A percentile compares a stretch with the other conserved stretches of the same genome.
These are phyloP conservation scores for Thalassiosira exigua DNA, from an alignment of 352 stramenopile species.

Conservation along the genomic window DNA sequence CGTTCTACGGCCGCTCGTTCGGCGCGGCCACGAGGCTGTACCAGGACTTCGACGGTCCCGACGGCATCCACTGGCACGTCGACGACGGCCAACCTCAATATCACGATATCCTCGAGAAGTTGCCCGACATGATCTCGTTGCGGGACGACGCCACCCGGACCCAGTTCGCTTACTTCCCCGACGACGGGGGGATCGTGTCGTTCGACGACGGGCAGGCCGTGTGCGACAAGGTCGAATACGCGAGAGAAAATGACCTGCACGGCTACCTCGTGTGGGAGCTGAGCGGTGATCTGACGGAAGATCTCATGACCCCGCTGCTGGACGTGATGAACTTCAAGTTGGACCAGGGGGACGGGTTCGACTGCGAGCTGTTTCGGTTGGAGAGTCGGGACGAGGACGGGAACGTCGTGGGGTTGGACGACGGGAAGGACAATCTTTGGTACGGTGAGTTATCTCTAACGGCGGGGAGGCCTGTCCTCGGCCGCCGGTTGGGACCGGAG, in stretches of 20 bases:
- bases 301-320: conserved; percentile 26
- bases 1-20: conserved; percentile 59
- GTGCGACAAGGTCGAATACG: conserved; percentile 65
- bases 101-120: conserved; percentile 50
- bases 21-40: conserved; percentile 34
- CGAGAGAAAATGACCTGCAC: conserved; percentile 18
- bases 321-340: conserved; percentile 31
- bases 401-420: conserved; percentile 17
- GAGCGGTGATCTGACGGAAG: conserved; percentile 23
- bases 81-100: conserved; percentile 57
- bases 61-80: conserved; percentile 51
- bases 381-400: conserved; percentile 49
- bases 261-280: conserved; percentile 47
- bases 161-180: conserved; percentile 60
- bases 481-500: no score
- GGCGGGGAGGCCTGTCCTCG: no score
- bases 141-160: conserved; percentile 58
- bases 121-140: conserved; percentile 57
- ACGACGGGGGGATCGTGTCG: conserved; percentile 49
- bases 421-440: conserved; percentile 34
- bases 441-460: conserved; percentile 62
- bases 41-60: conserved; percentile 31
- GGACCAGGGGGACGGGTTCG: conserved; percentile 33
- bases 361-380: conserved; percentile 43
- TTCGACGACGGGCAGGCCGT: conserved; percentile 61